Conservation (phyloP, 495 filamentous ascomycete species). For the Penicillium soppii region DNA sequence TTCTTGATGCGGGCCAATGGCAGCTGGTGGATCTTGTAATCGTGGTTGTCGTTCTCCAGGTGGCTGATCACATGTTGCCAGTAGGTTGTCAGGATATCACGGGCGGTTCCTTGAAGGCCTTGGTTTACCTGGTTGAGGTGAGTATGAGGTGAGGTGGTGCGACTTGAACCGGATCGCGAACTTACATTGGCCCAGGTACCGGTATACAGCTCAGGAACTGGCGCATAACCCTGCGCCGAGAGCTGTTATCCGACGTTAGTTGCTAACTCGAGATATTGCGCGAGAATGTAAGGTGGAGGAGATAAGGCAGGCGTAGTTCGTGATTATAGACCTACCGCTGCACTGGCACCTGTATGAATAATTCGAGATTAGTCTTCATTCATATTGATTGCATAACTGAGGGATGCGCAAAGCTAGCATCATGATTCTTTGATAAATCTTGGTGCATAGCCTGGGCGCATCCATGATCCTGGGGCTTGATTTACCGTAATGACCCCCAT, state of each 20-base stretch:
- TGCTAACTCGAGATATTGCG: not conserved
- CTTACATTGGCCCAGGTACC: slow-evolving; percentile 93
- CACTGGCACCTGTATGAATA: slow-evolving; percentile 66
- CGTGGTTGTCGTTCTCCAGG: slow-evolving; percentile 90
- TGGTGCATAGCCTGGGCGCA: not conserved
- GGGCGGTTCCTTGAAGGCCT: slow-evolving; percentile 87
- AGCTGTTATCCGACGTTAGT: slow-evolving; percentile 46
- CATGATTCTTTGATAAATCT: not conserved
- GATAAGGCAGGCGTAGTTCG: not conserved
- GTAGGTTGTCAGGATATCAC: slow-evolving; percentile 95
- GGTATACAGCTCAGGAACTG: slow-evolving; percentile 82
- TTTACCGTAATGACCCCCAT: slow-evolving; percentile 87
- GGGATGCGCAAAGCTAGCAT: not conserved
- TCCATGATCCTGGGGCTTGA: not conserved
- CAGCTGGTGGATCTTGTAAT: slow-evolving; percentile 96
- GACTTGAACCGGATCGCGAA: slow-evolving; percentile 2
- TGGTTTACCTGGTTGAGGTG: slow-evolving; percentile 73
- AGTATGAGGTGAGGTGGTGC: slow-evolving; percentile 11
- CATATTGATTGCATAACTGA: not conserved
- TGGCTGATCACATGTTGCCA: slow-evolving; percentile 98
- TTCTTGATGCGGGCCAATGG: slow-evolving; percentile 98
- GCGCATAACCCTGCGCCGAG: slow-evolving; percentile 74
- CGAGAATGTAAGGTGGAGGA: not conserved
- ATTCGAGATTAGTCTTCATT: slow-evolving; percentile 14
- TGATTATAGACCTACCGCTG: slow-evolving; percentile 59